Evolutionary conservation across 495 filamentous ascomycete genomes (phyloP), one percentile per base, ranked within the genome.

Genomic region (Aspergillus baeticus): DNA sequence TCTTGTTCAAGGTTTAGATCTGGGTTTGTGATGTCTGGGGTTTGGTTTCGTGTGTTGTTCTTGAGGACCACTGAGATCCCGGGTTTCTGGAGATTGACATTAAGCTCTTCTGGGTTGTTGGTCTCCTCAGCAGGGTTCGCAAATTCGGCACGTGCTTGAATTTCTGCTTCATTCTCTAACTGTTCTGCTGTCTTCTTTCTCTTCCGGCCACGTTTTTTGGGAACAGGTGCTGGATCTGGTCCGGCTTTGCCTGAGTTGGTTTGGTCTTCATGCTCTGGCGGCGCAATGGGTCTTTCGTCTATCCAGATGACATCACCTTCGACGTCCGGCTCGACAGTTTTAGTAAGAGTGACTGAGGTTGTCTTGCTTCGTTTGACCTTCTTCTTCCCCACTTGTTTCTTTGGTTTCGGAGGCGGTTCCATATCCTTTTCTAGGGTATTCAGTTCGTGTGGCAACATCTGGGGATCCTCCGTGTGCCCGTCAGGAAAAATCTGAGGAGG

Each of bases 161-260:
- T n/a, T 35, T 22, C 13, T 43, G 46, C 41, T 43, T 57, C 48
- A 26, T 39, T 26, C 35, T 57, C 21, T 3, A 37, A 21, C 48
- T 68, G 57, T 18, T 72, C 71, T 5, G 55, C 13, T 7, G 68
- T 60, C 50, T 67, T 68, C 66, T 77, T 79, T 38, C 70, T 71
- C 58, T 78, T 78, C 31, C 77, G 73, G 10, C 77, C 75, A 51
- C 75, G 74, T 61, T 78, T 79, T 49, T 74, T 77, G 21, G 73
- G 69, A 0, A 57, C 60, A 17, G 66, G 57, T 2, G 41, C 17
- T 50, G 37, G 20, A 59, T 60, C 23, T 21, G 29, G 10, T 43
- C 45, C 20, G 45, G 26, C 41, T 53, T 15, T 22, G 11, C 45
- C 51, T 3, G 37, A n/a, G 14, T 39, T 48, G 3, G 45, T 46